Evolutionary conservation across 805 yeast species (phyloP).

Genomic region (Lipomyces spencermartinsiae): DNA sequence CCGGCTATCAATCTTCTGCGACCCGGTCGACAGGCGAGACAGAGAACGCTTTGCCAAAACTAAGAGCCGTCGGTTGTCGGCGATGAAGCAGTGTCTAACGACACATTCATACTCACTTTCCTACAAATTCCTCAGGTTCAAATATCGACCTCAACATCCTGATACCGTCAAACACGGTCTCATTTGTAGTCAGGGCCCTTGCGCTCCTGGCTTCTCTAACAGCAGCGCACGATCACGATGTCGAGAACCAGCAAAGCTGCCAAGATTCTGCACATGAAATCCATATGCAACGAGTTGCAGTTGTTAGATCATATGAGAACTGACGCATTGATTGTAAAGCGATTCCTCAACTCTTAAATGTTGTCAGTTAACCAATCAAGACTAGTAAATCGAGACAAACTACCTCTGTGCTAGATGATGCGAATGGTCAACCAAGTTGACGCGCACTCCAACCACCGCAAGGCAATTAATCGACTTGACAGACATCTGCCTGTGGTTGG

Average conservation of each 20-base stretch:
- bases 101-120: too few relatives aligned
- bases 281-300: background rate
- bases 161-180: too few relatives aligned
- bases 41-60: too few relatives aligned
- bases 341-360: background rate
- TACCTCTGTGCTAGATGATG: background rate
- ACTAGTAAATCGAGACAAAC: background rate
- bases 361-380: background rate
- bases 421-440: background rate
- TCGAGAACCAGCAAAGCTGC: background rate
- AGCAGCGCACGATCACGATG: too few relatives aligned
- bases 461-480: background rate
- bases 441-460: background rate
- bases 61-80: too few relatives aligned
- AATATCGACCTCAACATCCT: too few relatives aligned
- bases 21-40: too few relatives aligned
- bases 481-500: background rate
- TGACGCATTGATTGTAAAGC: background rate
- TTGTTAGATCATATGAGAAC: background rate
- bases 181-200: too few relatives aligned
- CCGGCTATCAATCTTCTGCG: too few relatives aligned
- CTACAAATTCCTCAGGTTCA: too few relatives aligned
- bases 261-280: background rate
- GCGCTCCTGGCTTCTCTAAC: too few relatives aligned
- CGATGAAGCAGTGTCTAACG: too few relatives aligned